A percentile compares a stretch with the other conserved stretches of the same genome.
Evolutionary conservation across 306 rosid genomes (phyloP).

Genomic region (Geum urbanum): DNA sequence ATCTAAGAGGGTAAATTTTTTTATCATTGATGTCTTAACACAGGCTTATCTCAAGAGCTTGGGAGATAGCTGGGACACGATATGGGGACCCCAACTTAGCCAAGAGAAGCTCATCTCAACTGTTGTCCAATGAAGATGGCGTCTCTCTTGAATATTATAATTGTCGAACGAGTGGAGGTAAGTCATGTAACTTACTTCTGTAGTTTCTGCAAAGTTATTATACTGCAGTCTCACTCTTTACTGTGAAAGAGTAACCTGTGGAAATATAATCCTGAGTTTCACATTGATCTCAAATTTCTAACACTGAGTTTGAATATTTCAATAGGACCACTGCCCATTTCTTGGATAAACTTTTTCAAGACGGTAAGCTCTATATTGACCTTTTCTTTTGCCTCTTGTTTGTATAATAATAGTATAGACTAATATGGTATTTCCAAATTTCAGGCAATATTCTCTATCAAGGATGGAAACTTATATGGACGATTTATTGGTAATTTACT

Average conservation of each 20-base stretch:
- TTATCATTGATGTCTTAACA: slow-evolving; percentile 28
- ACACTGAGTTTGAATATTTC: slow-evolving; percentile 21
- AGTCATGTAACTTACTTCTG: slow-evolving; percentile 7
- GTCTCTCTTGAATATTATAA: slow-evolving; percentile 50
- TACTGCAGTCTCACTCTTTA: neutral
- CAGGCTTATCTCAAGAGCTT: slow-evolving; percentile 74
- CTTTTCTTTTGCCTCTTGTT: slow-evolving; percentile 10
- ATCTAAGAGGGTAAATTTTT: slow-evolving; percentile 1
- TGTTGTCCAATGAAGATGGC: slow-evolving; percentile 34
- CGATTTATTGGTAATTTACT: slow-evolving; percentile 58
- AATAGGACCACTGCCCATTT: slow-evolving; percentile 62
- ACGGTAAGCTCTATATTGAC: slow-evolving; percentile 43
- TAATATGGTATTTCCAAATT: slow-evolving; percentile 23
- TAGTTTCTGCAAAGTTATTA: neutral
- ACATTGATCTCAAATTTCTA: slow-evolving; percentile 9
- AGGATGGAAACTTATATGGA: slow-evolving; percentile 58
- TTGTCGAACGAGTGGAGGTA: slow-evolving; percentile 77
- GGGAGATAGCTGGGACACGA: slow-evolving; percentile 83
- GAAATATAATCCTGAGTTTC: neutral
- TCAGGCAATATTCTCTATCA: slow-evolving; percentile 61
- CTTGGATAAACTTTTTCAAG: slow-evolving; percentile 63
- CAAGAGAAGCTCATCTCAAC: slow-evolving; percentile 51
- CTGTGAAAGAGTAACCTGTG: neutral
- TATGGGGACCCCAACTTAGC: slow-evolving; percentile 64
- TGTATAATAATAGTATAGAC: slow-evolving; percentile 7